Base-by-base conservation (phyloP, 2,329 filamentous ascomycete genomes). In the Ceratocystis papillata region DNA sequence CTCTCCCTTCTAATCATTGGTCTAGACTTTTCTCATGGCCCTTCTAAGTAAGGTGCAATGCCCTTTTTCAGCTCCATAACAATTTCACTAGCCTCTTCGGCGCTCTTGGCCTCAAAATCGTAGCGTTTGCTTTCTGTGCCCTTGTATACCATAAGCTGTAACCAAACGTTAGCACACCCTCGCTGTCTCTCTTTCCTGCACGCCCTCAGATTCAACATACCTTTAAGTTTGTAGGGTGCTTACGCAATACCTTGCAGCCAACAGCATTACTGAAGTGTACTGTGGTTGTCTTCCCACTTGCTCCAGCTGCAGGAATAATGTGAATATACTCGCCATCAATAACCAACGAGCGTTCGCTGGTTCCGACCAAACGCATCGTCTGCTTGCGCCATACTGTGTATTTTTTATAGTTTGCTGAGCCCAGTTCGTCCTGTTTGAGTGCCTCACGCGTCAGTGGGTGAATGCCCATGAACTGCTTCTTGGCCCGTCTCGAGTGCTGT, bases 251-350 rank as follows among this genome's bases (percentile, higher is more conserved):
- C 74, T 92, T 93, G 73, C 88, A 90, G 2, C 89, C 89, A 17
- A 95, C 83, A 5, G 94, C 87, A 66, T 88, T 88, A 71, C 84
- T 87, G 73, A 93, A 92, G 71, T 92, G 89, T 61, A 93, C 87
- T 50, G 88, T 90, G 2, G 88, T 91, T 44, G 85, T 88, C 77
- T 90, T 91, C 45, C 83, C 83, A 65, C 79, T 80, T 25, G 79
- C 81, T 8, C 81, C 81, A 1, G 82, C 83, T 1, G 83, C 80
- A 30, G 89, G 88, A 81, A 90, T 87, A 71, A 95, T 90, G 75
- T 93, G 89, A 69, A 95, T 84, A 74, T 92, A 94, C 73, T 95
- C 90, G 68, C 88, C 88, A 71, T 93, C 89, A 70, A 95, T 89
- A 60, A 88, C 85, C 53, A 94, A 78, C 8, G 90, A 83, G 67